phyloP scores from a whole-genome alignment of 1,284 basidiomycete genomes.

The Cutaneotrichosporon dermatis region DNA sequence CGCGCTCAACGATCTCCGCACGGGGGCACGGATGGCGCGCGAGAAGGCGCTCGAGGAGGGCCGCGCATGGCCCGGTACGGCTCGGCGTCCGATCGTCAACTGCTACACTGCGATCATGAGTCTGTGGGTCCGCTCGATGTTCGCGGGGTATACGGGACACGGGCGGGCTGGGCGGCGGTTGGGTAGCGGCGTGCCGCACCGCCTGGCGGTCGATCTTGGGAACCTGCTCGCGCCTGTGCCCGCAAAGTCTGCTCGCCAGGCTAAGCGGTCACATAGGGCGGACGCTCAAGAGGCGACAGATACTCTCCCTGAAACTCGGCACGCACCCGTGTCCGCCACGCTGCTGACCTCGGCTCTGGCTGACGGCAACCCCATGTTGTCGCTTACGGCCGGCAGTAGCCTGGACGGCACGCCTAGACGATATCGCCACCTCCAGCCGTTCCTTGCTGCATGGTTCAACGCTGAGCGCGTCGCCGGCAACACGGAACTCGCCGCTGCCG shows the following conservation, averaged over 20 bases:
- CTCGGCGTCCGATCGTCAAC: neutral
- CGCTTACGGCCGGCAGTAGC: no score
- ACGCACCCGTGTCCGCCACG: no score
- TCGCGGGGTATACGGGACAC: neutral
- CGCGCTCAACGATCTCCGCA: neutral
- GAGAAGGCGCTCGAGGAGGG: neutral
- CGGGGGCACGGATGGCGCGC: neutral
- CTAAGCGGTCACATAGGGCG: no score
- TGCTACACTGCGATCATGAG: slow-evolving; percentile 7
- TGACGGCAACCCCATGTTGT: neutral
- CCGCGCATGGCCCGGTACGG: neutral
- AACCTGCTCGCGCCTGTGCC: neutral
- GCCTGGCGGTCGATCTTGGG: slow-evolving; percentile 4
- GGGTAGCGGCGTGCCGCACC: neutral
- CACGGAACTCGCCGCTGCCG: neutral
- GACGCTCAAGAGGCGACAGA: no score
- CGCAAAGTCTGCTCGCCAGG: no score
- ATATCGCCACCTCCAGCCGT: neutral
- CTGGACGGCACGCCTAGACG: no score
- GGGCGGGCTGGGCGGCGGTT: neutral
- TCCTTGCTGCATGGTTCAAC: slow-evolving; percentile 7
- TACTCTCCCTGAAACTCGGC: no score
- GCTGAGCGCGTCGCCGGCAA: slow-evolving; percentile 9
- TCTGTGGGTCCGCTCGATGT: slow-evolving; percentile 4
- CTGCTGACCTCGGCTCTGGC: neutral